Percentiles rank a stretch among this genome's conserved stretches.
Evolutionary conservation across 441 rosid species (phyloP).

Genomic region (Mallotus japonicus): DNA sequence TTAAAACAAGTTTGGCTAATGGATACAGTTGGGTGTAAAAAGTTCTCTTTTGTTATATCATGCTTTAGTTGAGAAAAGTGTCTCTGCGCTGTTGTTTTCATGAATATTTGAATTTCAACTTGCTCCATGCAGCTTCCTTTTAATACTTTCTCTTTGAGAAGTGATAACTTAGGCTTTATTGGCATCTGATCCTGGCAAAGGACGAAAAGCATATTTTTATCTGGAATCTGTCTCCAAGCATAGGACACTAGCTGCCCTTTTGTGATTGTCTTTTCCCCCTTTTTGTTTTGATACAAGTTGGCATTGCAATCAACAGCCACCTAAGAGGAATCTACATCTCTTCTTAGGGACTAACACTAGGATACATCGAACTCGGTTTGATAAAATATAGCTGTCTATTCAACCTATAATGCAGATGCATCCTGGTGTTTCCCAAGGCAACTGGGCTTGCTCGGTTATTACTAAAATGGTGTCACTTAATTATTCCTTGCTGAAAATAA

Average conservation of each 20-base stretch:
- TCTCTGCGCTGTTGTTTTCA: neutral
- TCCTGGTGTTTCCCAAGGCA: neutral
- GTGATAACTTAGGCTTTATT: neutral
- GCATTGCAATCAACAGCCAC: neutral
- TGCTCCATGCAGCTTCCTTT: neutral
- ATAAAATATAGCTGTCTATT: neutral
- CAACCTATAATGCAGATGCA: neutral
- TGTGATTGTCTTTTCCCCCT: neutral
- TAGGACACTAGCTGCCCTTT: neutral
- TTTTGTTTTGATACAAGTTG: neutral
- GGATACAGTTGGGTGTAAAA: neutral
- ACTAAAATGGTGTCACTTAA: neutral
- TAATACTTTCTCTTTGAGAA: neutral
- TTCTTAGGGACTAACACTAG: neutral
- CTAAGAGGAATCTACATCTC: neutral
- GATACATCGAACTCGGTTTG: neutral
- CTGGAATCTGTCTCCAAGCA: neutral
- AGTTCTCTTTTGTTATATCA: neutral
- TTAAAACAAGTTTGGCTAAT: neutral
- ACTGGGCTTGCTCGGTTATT: neutral
- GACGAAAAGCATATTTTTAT: neutral
- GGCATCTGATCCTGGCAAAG: neutral
- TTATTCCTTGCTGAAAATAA: neutral
- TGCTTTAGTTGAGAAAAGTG: conserved; percentile 1
- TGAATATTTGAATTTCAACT: neutral